Percentiles rank a stretch among this genome's conserved stretches.
Conservation (phyloP, 257 asterid species). For the Solanum peruvianum region DNA sequence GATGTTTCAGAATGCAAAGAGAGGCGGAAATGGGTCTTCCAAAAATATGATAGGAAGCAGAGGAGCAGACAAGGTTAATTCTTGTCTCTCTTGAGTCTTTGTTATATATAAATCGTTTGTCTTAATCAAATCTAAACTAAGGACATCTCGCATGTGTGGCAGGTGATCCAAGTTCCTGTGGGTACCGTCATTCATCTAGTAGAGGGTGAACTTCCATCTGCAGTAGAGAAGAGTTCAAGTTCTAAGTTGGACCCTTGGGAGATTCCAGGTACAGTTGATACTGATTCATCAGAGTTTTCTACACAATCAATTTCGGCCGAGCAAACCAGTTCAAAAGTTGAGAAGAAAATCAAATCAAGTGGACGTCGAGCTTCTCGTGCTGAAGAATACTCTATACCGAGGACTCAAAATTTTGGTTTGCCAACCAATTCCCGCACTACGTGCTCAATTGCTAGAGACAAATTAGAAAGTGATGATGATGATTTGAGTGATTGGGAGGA, state of each 20-base stretch:
- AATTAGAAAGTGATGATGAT: constrained; percentile 8
- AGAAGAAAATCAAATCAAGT: neutral
- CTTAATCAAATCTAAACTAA: neutral
- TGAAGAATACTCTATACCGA: constrained; percentile 3
- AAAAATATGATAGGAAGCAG: constrained; percentile 86
- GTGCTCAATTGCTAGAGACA: constrained; percentile 12
- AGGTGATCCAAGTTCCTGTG: constrained; percentile 82
- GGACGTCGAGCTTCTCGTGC: neutral
- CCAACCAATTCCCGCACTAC: neutral
- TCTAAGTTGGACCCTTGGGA: constrained; percentile 81
- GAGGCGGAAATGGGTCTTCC: constrained; percentile 83
- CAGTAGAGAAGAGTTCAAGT: constrained; percentile 49
- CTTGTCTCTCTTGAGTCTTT: neutral
- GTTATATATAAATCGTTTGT: constrained; percentile 1
- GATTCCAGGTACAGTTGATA: constrained; percentile 54
- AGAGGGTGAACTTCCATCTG: constrained; percentile 66
- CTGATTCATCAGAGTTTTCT: constrained; percentile 20
- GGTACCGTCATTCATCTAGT: constrained; percentile 86
- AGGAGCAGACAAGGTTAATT: constrained; percentile 77
- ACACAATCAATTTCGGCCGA: constrained; percentile 7
- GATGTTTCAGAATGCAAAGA: constrained; percentile 62
- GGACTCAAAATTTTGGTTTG: constrained; percentile 1
- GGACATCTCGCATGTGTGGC: neutral
- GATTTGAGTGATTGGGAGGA: constrained; percentile 7
- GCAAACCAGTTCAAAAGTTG: constrained; percentile 1